phyloP scores from a whole-genome alignment of 345 rosid genomes.

The Melaleuca alternifolia region DNA sequence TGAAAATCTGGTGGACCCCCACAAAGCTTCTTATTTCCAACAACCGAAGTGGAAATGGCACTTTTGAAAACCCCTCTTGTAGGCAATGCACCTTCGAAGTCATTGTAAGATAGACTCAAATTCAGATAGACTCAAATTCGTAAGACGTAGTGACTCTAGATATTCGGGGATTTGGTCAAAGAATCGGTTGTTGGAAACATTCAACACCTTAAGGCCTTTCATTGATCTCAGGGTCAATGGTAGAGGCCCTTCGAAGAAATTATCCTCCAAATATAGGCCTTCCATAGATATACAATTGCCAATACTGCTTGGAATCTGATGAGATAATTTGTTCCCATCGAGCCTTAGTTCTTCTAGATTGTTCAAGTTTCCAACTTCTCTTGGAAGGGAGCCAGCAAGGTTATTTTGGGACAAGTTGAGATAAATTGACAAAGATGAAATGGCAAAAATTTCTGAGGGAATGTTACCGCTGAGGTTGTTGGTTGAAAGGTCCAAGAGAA shows the following conservation, averaged over 20 bases:
- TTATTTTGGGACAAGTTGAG: not conserved
- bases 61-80: fast-evolving
- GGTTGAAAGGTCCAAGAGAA: not conserved
- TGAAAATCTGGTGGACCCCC: too few relatives aligned
- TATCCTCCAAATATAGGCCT: not conserved
- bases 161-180: too few relatives aligned
- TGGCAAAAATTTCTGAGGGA: not conserved
- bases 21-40: too few relatives aligned
- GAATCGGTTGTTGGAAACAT: too few relatives aligned
- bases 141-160: fast-evolving
- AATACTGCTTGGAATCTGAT: not conserved
- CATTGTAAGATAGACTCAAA: not conserved
- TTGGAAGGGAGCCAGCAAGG: not conserved
- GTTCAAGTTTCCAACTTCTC: too few relatives aligned
- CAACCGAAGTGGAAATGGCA: too few relatives aligned
- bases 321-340: too few relatives aligned
- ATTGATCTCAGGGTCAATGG: not conserved
- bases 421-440: not conserved
- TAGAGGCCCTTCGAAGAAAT: not conserved
- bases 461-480: not conserved
- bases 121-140: too few relatives aligned
- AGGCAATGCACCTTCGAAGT: not conserved
- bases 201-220: not conserved
- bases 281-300: not conserved
- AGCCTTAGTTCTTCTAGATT: too few relatives aligned